phyloP scores from a whole-genome alignment of 768 basidiomycete genomes.

The Phanerochaete sordida region DNA sequence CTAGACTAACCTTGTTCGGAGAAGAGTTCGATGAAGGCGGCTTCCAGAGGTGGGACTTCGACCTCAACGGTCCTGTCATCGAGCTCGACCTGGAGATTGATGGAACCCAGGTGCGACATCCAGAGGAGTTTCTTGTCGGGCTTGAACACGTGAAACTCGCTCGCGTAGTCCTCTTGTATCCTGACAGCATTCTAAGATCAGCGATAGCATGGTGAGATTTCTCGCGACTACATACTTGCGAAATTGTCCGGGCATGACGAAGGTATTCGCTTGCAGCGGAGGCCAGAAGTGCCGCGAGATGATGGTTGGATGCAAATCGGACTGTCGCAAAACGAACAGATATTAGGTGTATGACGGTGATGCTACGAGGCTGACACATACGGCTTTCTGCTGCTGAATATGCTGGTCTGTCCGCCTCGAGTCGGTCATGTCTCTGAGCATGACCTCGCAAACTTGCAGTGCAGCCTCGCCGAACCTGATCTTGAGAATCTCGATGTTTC shows the following conservation, averaged over 20 bases:
- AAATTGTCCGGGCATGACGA: constrained; percentile 85
- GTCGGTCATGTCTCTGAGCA: constrained; percentile 96
- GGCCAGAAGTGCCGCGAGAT: constrained; percentile 98
- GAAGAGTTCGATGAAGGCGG: constrained; percentile 87
- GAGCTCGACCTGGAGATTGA: constrained; percentile 76
- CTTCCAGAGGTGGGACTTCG: constrained; percentile 85
- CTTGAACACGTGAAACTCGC: constrained; percentile 78
- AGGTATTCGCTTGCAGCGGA: constrained; percentile 62
- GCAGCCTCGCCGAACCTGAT: constrained; percentile 92
- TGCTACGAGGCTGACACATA: not conserved
- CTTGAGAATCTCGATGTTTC: constrained; percentile 92
- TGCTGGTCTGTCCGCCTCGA: constrained; percentile 88
- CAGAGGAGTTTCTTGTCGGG: constrained; percentile 90
- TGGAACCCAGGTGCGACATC: constrained; percentile 85
- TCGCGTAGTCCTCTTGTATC: constrained; percentile 71
- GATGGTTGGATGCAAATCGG: constrained; percentile 80
- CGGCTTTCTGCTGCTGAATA: constrained; percentile 65
- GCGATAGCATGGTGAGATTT: not conserved
- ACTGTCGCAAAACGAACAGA: constrained; percentile 34
- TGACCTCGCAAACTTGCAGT: constrained; percentile 94
- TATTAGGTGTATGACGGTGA: not conserved
- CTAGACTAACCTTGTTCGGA: constrained; percentile 71
- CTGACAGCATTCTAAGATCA: constrained; percentile 36
- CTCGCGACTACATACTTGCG: constrained; percentile 53
- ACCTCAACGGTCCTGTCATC: constrained; percentile 73